These are phyloP conservation scores for Citrus maxima DNA, from an alignment of 345 rosid species.

Conservation along the genomic window DNA sequence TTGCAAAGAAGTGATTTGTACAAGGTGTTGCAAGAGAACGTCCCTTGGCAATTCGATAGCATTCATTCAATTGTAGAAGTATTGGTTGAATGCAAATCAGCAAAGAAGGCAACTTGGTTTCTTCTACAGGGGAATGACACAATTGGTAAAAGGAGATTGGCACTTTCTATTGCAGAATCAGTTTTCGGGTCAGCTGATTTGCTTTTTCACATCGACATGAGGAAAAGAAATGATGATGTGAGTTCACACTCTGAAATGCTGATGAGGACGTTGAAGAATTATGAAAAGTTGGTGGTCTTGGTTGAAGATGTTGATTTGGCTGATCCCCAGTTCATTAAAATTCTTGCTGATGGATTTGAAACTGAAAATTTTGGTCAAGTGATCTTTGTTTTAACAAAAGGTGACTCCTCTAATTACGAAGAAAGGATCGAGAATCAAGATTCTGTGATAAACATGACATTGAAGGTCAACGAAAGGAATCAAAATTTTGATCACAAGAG, in stretches of 20 bases:
- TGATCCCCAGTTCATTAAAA: conserved; percentile 40
- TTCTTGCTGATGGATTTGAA: conserved; percentile 48
- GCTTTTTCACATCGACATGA: conserved; percentile 44
- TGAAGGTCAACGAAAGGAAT: conserved; percentile 39
- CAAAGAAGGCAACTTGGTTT: conserved; percentile 46
- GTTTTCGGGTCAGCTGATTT: conserved; percentile 50
- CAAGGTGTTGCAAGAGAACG: conserved; percentile 50
- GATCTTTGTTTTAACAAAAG: conserved; percentile 56
- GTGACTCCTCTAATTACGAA: conserved; percentile 22
- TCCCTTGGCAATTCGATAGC: conserved; percentile 69
- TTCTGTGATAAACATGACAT: conserved; percentile 50
- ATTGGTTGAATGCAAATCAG: conserved; percentile 33
- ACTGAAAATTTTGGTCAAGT: conserved; percentile 32
- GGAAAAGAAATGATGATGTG: conserved; percentile 25
- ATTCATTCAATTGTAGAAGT: conserved; percentile 51
- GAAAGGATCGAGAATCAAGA: conserved; percentile 21
- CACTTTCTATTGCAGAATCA: conserved; percentile 53
- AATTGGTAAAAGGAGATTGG: conserved; percentile 70
- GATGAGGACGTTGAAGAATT: conserved; percentile 21
- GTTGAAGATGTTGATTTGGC: conserved; percentile 66
- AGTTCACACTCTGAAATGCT: conserved; percentile 35
- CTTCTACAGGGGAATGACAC: conserved; percentile 68
- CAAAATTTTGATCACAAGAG: conserved; percentile 45
- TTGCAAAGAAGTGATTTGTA: conserved; percentile 26
- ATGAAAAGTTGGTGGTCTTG: conserved; percentile 45